Evolutionary conservation across 2,329 filamentous ascomycete species (phyloP).

Genomic region (Colletotrichum phormii): DNA sequence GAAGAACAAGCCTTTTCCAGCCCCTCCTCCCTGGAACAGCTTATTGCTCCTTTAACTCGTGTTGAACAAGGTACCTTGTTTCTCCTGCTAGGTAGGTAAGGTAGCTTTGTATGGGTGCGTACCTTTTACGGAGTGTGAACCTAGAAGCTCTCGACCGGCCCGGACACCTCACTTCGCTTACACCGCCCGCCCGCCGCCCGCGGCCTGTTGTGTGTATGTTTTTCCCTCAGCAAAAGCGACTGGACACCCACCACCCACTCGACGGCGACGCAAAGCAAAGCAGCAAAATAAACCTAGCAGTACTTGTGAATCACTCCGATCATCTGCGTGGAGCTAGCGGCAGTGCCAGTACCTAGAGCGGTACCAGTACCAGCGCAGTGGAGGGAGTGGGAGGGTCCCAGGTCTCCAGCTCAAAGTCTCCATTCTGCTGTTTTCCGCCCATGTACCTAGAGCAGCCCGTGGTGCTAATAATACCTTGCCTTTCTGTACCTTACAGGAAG

Average conservation of each 20-base stretch:
- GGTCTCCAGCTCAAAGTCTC: neutral
- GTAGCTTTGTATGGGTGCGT: neutral
- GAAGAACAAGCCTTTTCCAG: conserved; percentile 7
- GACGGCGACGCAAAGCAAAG: neutral
- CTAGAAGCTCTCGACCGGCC: conserved; percentile 4
- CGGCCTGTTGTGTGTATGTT: neutral
- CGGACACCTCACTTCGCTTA: conserved; percentile 21
- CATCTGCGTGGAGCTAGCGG: conserved; percentile 6
- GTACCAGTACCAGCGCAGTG: conserved; percentile 18
- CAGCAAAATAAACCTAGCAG: conserved; percentile 1
- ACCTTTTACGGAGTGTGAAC: neutral
- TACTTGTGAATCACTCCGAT: conserved; percentile 5
- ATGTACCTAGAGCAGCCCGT: neutral
- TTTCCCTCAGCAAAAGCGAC: conserved; percentile 4
- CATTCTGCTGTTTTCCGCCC: neutral
- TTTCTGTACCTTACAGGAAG: no score
- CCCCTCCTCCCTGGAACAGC: conserved; percentile 33
- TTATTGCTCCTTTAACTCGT: conserved; percentile 28
- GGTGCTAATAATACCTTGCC: neutral
- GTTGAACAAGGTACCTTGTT: neutral
- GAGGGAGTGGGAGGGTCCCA: conserved; percentile 1
- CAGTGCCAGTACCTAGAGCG: neutral
- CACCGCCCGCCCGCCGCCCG: conserved; percentile 23
- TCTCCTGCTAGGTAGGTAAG: no score
- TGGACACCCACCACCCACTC: neutral